A percentile compares a stretch with the other conserved stretches of the same genome.
phyloP scores from a whole-genome alignment of 306 rosid genomes.

The Hippophae gyantsensis region DNA sequence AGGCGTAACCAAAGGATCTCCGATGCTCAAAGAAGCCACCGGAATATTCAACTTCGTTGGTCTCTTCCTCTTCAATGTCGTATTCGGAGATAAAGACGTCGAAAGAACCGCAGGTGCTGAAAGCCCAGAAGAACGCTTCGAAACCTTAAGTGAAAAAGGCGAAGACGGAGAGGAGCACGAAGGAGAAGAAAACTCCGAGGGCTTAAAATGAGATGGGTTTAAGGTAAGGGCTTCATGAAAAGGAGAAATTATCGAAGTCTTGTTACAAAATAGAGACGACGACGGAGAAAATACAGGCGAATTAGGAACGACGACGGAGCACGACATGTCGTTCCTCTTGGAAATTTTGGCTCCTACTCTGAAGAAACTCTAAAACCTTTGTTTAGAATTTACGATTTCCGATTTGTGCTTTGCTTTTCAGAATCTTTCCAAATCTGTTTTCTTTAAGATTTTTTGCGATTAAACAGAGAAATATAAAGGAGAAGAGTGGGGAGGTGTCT shows the following conservation, averaged over 20 bases:
- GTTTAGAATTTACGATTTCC: too few relatives aligned
- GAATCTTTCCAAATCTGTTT: too few relatives aligned
- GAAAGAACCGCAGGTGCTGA: constrained; percentile 11
- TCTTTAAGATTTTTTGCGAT: too few relatives aligned
- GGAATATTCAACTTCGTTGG: constrained; percentile 77
- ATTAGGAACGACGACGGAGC: constrained; percentile 62
- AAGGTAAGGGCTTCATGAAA: constrained; percentile 40
- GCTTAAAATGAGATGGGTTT: constrained; percentile 41
- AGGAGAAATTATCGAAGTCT: constrained; percentile 36
- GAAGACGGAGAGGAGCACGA: constrained; percentile 49
- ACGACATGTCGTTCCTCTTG: constrained; percentile 37
- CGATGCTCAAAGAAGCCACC: constrained; percentile 32
- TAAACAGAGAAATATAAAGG: too few relatives aligned
- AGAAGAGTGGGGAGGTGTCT: too few relatives aligned
- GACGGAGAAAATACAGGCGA: constrained; percentile 83
- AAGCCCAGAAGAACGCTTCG: constrained; percentile 41
- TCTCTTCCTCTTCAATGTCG: constrained; percentile 81
- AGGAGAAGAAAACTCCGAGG: constrained; percentile 32
- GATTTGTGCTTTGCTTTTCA: too few relatives aligned
- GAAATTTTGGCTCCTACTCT: not conserved
- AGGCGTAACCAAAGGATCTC: constrained; percentile 36
- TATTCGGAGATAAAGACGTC: constrained; percentile 23
- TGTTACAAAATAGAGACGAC: constrained; percentile 46
- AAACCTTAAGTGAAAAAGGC: constrained; percentile 57
- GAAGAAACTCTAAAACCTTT: not conserved